Evolutionary conservation across 176 grass and related monocot species (phyloP).

Genomic region (Triticum turgidum): DNA sequence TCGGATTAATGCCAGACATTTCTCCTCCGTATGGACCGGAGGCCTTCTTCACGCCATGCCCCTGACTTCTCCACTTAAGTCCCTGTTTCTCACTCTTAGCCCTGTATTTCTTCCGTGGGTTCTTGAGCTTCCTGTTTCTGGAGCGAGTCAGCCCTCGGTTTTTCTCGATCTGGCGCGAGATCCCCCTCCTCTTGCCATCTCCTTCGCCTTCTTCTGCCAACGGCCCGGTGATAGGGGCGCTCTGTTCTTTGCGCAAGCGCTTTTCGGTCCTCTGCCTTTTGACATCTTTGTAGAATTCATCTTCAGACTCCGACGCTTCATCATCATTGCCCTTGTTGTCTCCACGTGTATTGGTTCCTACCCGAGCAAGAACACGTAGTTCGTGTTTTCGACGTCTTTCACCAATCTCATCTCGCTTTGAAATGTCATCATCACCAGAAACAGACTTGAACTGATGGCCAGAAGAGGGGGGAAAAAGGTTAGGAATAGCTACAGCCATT

Average conservation of each 20-base stretch:
- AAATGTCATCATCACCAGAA: constrained; percentile 88
- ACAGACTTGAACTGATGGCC: constrained; percentile 39
- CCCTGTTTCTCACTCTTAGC: not conserved
- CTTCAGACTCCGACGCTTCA: constrained; percentile 44
- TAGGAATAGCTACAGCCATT: not conserved
- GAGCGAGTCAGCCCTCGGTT: constrained; percentile 82
- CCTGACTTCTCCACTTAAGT: constrained; percentile 36
- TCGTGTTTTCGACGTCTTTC: constrained; percentile 71
- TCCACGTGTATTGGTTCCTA: constrained; percentile 38
- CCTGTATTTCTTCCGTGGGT: constrained; percentile 96
- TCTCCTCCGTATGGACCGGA: constrained; percentile 77
- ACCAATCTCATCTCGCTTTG: constrained; percentile 81
- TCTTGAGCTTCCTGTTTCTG: constrained; percentile 82
- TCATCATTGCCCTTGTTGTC: constrained; percentile 27
- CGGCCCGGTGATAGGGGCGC: constrained; percentile 12
- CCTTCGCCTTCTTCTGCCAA: constrained; percentile 46
- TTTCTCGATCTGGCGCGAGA: constrained; percentile 83
- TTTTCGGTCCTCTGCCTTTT: constrained; percentile 64
- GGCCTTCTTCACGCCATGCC: constrained; percentile 51
- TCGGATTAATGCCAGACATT: constrained; percentile 72
- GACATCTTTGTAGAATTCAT: constrained; percentile 74
- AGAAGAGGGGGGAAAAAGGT: not conserved
- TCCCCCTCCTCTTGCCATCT: constrained; percentile 73
- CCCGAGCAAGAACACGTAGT: constrained; percentile 62
- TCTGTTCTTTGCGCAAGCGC: constrained; percentile 52